Conservation (phyloP, 108 stramenopile genomes). For the Nitzschia inconspicua region DNA sequence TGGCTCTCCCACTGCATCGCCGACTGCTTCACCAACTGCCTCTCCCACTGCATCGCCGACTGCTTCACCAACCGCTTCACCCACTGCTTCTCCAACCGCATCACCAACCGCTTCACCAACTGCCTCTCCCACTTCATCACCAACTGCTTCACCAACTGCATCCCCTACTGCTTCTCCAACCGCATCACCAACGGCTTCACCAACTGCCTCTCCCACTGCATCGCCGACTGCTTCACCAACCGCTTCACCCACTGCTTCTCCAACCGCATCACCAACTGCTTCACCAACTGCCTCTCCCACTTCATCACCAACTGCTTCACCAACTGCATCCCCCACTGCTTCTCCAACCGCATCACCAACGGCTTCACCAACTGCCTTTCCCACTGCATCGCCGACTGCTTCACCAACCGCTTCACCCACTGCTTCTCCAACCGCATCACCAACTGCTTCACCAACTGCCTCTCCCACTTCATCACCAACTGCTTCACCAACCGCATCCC, state of each 20-base stretch:
- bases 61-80: neutral
- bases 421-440: no score
- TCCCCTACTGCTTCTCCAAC: neutral
- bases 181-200: no score
- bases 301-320: conserved; percentile 6
- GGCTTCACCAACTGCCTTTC: no score
- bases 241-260: conserved; percentile 1
- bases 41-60: neutral
- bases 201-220: neutral
- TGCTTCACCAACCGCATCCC: neutral
- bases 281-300: conserved; percentile 6
- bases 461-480: neutral
- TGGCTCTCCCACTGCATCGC: neutral
- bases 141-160: neutral
- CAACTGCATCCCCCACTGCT: neutral
- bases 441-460: neutral
- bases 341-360: no score
- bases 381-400: no score
- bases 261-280: conserved; percentile 1
- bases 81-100: no score
- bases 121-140: no score
- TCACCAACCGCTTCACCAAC: neutral
- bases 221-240: no score
- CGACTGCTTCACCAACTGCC: conserved; percentile 3
- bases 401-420: no score